Conservation (phyloP, 2,329 filamentous ascomycete species). For the Cladophialophora exuberans region DNA sequence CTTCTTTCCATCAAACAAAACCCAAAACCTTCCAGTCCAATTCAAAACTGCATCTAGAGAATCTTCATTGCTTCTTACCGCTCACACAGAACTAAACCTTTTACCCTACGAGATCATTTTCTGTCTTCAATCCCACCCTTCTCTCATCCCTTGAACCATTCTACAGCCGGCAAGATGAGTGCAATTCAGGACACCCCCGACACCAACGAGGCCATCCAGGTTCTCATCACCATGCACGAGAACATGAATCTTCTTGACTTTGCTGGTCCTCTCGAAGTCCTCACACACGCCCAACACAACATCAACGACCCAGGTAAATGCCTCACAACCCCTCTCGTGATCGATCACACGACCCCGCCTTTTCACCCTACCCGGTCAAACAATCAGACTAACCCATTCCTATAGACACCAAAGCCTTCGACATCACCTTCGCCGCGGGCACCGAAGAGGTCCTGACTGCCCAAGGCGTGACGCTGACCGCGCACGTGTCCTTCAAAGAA, state of each 20-base stretch:
- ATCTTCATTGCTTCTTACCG: too few species aligned
- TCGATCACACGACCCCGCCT: constrained; percentile 29
- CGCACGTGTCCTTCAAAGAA: constrained; percentile 78
- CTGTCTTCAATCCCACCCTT: not conserved
- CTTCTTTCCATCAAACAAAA: too few species aligned
- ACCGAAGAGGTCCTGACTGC: constrained; percentile 53
- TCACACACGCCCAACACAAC: constrained; percentile 58
- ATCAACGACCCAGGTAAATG: constrained; percentile 53
- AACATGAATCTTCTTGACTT: constrained; percentile 62
- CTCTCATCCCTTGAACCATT: constrained; percentile 9
- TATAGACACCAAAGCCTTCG: constrained; percentile 56
- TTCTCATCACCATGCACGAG: constrained; percentile 61
- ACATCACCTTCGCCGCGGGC: constrained; percentile 55
- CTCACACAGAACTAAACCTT: too few species aligned
- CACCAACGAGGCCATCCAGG: constrained; percentile 55
- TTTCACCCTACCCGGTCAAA: constrained; percentile 38
- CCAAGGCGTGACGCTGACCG: constrained; percentile 71
- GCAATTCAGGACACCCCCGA: constrained; percentile 50
- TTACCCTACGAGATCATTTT: not conserved
- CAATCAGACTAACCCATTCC: constrained; percentile 30
- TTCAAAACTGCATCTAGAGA: too few species aligned
- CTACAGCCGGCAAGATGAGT: constrained; percentile 48
- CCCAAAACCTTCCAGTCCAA: too few species aligned
- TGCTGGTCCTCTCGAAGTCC: constrained; percentile 61
- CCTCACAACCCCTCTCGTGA: constrained; percentile 32